Evolutionary conservation across 129 eudicot species (phyloP), one percentile per base, ranked within the genome.

Genomic region (Flaveria ramosissima): DNA sequence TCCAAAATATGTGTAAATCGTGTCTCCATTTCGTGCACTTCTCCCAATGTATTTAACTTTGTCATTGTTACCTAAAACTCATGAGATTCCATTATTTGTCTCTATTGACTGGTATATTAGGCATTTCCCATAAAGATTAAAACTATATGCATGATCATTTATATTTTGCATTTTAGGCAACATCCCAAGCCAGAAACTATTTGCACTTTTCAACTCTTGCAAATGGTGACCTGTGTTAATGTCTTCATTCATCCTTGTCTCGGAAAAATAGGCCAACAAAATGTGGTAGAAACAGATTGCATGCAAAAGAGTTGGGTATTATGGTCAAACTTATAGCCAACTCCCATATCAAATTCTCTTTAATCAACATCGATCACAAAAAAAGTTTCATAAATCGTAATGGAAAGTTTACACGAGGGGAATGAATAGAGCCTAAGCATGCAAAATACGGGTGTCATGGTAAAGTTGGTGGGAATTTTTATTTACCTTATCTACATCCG

Each of bases 401-500:
- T 0, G 51, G n/a, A 62, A 71, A 50, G 0, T 30, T 27, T 16
- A 71, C 48, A 51, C n/a, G 24, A 71, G 24, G 43, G 19, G 73
- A 46, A 62, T 9, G 8, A 27, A 27, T 14, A 60, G 66, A 57
- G 17, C n/a, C 41, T 23, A 60, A 60, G 46, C 5, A 30, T 30
- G 69, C 19, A 30, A 63, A 39, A 17, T 16, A 8, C 17, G 51
- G 50, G 52, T 17, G 27, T 17, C 0, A 10, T 66, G 26, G 51
- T 66, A n/a, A 66, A 66, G n/a, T 9, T 43, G 10, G 23, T 57
- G 41, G 43, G 30, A 43, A 60, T 9, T 7, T 46, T 41, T 13
- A 10, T 63, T 53, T 85, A 91, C 98, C 98, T 93, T 93, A 52
- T 93, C 98, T 23, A 93, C 97, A 84, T 93, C 98, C 11, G 98